Base-by-base conservation (phyloP, 1,139 yeast species). In the Pichia sp. region DNA sequence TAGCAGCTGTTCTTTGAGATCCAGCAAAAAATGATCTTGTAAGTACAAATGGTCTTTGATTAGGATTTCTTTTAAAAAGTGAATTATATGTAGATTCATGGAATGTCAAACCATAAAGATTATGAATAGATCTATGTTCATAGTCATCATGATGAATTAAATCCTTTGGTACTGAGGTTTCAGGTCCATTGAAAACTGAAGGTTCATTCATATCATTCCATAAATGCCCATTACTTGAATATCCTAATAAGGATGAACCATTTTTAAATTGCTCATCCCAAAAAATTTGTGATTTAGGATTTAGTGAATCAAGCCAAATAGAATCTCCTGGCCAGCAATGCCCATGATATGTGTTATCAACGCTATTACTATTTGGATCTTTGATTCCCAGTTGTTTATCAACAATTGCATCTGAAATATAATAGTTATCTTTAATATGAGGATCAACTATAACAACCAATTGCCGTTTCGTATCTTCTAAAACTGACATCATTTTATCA, bases 191-290 rank as follows among this genome's bases (percentile, higher is more conserved):
- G 60, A 91, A 93, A 4, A 91, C 83, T 0, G 96, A 86, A 0
- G 97, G 97, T 62, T 91, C 99, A 62, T 85, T 87, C 99, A 91
- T 91, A 61, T 93, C 98, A 61, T 91, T 93, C 99, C 99, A 91
- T 24, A 93, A 66, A 55, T 82, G 83, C 41, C 88, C 60, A 55
- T 91, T 91, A 7, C 69, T 61, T 21, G 78, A 68, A 27, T 70
- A 65, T 0, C 80, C 78, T 49, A 79, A 69, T 45, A 83, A 75
- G 5, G 53, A 51, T 1, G 70, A 60, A 8, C 69, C 70, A 33
- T 64, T 63, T 11, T 50, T 55, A 50, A 70, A 76, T 46, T 72
- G 63, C 27, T 50, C 40, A 42, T 64, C 59, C 97, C 97, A 91
- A 50, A 71, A 72, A 7, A 57, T 56, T 42, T 68, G 74, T 1